A percentile compares a stretch with the other conserved stretches of the same genome.
phyloP scores from a whole-genome alignment of 306 rosid species.

The Aeschynomene evenia region DNA sequence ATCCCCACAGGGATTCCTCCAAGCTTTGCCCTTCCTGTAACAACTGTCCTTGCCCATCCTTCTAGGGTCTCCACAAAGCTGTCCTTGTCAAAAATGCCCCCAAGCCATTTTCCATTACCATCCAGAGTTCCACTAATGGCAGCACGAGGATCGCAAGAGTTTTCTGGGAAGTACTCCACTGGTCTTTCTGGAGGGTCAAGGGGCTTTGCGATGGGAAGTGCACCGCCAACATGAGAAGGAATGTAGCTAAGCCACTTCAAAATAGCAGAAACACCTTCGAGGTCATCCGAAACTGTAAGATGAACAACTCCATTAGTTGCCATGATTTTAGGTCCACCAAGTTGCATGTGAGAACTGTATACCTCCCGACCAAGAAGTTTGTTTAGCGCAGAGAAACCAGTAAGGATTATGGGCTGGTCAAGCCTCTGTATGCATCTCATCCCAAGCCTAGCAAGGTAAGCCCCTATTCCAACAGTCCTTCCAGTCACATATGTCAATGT shows the following conservation, averaged over 20 bases:
- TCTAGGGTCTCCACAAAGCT: conserved; percentile 97
- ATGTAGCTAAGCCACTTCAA: conserved; percentile 95
- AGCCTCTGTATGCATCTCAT: conserved; percentile 99
- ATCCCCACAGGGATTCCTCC: conserved; percentile 98
- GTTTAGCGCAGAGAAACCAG: conserved; percentile 96
- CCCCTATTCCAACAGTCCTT: conserved; percentile 97
- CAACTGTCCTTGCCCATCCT: conserved; percentile 99
- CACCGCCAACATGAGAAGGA: conserved; percentile 80
- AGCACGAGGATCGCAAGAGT: conserved; percentile 94
- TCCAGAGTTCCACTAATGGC: conserved; percentile 72
- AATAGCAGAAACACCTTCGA: conserved; percentile 92
- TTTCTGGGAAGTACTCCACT: conserved; percentile 85
- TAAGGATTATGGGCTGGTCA: conserved; percentile 95
- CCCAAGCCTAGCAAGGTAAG: conserved; percentile 99
- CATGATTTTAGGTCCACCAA: conserved; percentile 99
- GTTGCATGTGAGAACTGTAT: conserved; percentile 99
- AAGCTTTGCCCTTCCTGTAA: conserved; percentile 98
- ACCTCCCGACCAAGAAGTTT: conserved; percentile 99
- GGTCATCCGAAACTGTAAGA: conserved; percentile 93
- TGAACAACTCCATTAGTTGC: conserved; percentile 98
- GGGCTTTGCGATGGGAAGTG: conserved; percentile 74
- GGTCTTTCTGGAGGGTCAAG: conserved; percentile 90
- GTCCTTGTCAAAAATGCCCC: conserved; percentile 93
- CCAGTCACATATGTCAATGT: conserved; percentile 95
- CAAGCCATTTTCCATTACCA: conserved; percentile 77